These are phyloP conservation scores for Coniophora puteana DNA, from an alignment of 1,284 basidiomycete genomes.

Conservation along the genomic window DNA sequence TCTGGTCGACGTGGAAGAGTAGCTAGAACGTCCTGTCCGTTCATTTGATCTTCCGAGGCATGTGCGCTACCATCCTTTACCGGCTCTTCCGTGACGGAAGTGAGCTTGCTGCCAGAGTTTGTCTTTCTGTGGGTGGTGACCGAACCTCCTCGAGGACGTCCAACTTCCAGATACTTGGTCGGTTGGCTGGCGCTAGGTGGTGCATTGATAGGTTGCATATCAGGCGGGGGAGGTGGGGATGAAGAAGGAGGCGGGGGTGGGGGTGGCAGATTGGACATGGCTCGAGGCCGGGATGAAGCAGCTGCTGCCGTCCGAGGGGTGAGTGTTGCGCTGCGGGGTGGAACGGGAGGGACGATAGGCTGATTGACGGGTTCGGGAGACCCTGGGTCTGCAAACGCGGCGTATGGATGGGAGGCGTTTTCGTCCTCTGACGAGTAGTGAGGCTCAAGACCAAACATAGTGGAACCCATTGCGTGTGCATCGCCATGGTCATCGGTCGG, in stretches of 20 bases:
- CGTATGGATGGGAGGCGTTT: slow-evolving; percentile 36
- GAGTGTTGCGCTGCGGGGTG: slow-evolving; percentile 24
- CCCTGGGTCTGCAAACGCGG: slow-evolving; percentile 32
- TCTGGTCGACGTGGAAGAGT: slow-evolving; percentile 29
- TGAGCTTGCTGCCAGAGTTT: slow-evolving; percentile 54
- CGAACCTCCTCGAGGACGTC: slow-evolving; percentile 44
- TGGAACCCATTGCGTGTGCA: slow-evolving; percentile 43
- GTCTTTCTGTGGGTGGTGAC: slow-evolving; percentile 49
- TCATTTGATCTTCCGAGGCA: slow-evolving; percentile 18
- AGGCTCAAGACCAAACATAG: slow-evolving; percentile 44
- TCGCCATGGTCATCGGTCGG: slow-evolving; percentile 34
- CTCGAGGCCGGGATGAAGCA: slow-evolving; percentile 42
- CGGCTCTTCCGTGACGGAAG: slow-evolving; percentile 59
- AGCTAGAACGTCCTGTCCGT: slow-evolving; percentile 20
- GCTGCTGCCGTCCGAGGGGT: slow-evolving; percentile 23
- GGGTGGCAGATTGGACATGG: slow-evolving; percentile 61
- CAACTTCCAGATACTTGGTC: slow-evolving; percentile 30
- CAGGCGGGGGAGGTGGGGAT: slow-evolving; percentile 23
- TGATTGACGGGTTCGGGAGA: slow-evolving; percentile 14
- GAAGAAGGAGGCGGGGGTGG: slow-evolving; percentile 53
- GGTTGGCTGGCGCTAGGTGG: slow-evolving; percentile 20
- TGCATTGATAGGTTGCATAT: slow-evolving; percentile 18
- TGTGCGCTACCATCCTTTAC: slow-evolving; percentile 33
- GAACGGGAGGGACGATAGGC: slow-evolving; percentile 22
- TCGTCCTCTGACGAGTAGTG: slow-evolving; percentile 28